phyloP scores from a whole-genome alignment of 2,329 filamentous ascomycete species.

The Aspergillus sp. region DNA sequence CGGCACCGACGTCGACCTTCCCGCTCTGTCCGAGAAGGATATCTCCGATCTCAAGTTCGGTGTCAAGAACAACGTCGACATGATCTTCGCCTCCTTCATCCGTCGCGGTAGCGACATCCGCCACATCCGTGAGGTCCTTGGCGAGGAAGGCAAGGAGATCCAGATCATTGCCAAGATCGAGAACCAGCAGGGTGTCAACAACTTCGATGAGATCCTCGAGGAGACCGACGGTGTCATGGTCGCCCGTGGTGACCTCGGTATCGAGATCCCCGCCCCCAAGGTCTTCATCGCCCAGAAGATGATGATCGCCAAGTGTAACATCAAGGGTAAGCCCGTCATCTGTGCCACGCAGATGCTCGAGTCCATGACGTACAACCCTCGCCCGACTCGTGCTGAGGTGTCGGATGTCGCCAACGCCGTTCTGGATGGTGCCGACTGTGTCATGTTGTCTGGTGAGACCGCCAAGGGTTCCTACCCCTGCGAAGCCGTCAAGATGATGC shows the following conservation, averaged over 20 bases:
- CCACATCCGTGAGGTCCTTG: slow-evolving; percentile 87
- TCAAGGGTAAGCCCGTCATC: slow-evolving; percentile 97
- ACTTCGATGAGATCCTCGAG: slow-evolving; percentile 94
- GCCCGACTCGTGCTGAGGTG: slow-evolving; percentile 96
- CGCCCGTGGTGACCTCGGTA: slow-evolving; percentile 95
- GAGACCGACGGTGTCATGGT: slow-evolving; percentile 99
- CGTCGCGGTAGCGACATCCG: slow-evolving; percentile 89
- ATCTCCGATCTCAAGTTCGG: slow-evolving; percentile 90
- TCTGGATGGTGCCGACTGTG: slow-evolving; percentile 95
- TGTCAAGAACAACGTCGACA: slow-evolving; percentile 98
- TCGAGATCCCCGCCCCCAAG: slow-evolving; percentile 97
- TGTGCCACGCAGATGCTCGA: slow-evolving; percentile 99
- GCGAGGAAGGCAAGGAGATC: slow-evolving; percentile 89
- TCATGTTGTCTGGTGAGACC: slow-evolving; percentile 99
- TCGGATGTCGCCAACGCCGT: slow-evolving; percentile 98
- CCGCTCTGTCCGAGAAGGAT: slow-evolving; percentile 97
- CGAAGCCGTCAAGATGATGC: slow-evolving; percentile 96
- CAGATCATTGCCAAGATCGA: slow-evolving; percentile 99
- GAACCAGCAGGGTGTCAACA: slow-evolving; percentile 99
- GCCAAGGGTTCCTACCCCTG: slow-evolving; percentile 95
- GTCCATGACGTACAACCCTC: slow-evolving; percentile 99
- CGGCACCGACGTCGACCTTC: slow-evolving; percentile 97
- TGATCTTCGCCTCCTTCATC: slow-evolving; percentile 99
- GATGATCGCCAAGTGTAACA: slow-evolving; percentile 99
- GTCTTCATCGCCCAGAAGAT: slow-evolving; percentile 99